Evolutionary conservation across 2,329 filamentous ascomycete species (phyloP).

Genomic region (Lachnellula occidentalis): DNA sequence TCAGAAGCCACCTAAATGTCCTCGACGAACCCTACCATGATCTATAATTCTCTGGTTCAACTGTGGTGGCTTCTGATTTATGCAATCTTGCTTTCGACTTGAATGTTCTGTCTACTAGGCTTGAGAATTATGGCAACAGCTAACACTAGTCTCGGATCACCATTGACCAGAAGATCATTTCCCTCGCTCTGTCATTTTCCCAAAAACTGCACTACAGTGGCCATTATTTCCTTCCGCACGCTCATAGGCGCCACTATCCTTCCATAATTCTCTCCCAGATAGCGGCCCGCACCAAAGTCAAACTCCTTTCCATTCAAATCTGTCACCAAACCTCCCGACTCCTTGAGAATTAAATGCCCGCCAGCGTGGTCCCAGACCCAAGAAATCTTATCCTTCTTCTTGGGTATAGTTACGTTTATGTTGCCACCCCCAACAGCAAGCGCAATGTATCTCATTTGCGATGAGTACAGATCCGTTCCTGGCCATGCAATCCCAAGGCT

Average conservation of each 20-base stretch:
- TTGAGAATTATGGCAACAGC: too few species aligned
- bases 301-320: conserved; percentile 46
- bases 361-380: conserved; percentile 51
- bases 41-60: too few species aligned
- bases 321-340: conserved; percentile 44
- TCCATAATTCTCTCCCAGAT: conserved; percentile 35
- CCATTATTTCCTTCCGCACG: conserved; percentile 27
- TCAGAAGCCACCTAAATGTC: too few species aligned
- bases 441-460: conserved; percentile 49
- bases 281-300: conserved; percentile 40
- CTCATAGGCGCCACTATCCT: conserved; percentile 37
- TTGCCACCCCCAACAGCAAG: conserved; percentile 45
- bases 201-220: neutral
- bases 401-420: conserved; percentile 43
- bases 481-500: conserved; percentile 40
- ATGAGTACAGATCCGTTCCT: conserved; percentile 44
- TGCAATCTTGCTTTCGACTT: too few species aligned
- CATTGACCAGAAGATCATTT: too few species aligned
- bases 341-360: conserved; percentile 44
- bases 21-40: too few species aligned
- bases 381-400: conserved; percentile 27
- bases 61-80: too few species aligned
- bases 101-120: too few species aligned
- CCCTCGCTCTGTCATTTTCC: neutral
- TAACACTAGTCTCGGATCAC: too few species aligned